Evolutionary conservation across 2,329 filamentous ascomycete genomes (phyloP).

Genomic region (Rhexocercosporidium sp.): DNA sequence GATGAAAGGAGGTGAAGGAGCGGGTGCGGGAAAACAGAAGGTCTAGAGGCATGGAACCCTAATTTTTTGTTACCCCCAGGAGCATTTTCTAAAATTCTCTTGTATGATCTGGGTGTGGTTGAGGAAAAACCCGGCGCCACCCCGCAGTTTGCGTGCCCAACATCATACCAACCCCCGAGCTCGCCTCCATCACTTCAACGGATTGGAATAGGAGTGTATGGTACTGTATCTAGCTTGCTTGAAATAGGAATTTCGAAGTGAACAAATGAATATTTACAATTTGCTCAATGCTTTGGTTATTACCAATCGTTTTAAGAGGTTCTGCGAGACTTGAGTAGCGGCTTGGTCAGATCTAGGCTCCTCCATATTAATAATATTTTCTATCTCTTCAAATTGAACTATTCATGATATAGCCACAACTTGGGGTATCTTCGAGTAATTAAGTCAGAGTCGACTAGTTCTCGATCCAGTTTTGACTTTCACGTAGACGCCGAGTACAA

Average conservation of each 20-base stretch:
- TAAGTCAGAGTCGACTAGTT: no score
- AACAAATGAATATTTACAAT: no score
- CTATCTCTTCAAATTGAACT: no score
- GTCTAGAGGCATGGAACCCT: not conserved
- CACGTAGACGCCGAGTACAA: not conserved
- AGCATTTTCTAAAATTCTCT: not conserved
- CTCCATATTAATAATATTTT: no score
- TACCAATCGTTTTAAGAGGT: no score
- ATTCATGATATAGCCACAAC: no score
- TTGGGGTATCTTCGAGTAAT: no score
- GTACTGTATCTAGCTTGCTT: no score
- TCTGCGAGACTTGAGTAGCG: no score
- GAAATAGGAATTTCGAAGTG: no score
- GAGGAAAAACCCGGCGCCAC: not conserved
- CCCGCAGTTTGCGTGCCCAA: not conserved
- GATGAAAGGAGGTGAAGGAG: not conserved
- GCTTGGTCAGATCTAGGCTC: no score
- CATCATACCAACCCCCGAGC: not conserved
- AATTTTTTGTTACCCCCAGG: not conserved
- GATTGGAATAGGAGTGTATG: not conserved
- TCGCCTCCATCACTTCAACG: not conserved
- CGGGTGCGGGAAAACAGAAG: slow-evolving; percentile 1
- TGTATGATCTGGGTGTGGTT: not conserved
- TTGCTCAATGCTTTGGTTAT: no score
- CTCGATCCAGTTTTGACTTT: not conserved